These are phyloP conservation scores for Colletotrichum coccodes DNA, from an alignment of 2,329 filamentous ascomycete genomes.

Conservation along the genomic window DNA sequence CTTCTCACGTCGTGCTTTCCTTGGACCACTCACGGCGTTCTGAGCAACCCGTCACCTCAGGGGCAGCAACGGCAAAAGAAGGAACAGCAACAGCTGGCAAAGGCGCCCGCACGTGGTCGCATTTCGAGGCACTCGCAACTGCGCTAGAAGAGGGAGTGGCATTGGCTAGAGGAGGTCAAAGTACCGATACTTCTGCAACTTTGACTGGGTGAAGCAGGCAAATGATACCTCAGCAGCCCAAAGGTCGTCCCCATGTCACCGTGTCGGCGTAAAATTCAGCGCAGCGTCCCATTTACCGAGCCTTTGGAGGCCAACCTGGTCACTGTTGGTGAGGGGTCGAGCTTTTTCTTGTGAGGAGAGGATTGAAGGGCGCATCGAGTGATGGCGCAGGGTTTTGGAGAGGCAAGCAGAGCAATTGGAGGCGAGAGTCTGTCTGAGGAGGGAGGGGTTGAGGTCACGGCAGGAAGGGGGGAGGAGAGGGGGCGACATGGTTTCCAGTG, in stretches of 20 bases:
- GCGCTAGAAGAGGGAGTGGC: slow-evolving; percentile 1
- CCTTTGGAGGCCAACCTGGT: slow-evolving; percentile 19
- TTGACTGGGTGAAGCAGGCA: slow-evolving; percentile 17
- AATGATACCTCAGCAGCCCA: slow-evolving; percentile 26
- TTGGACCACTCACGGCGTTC: slow-evolving; percentile 8
- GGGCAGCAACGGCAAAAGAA: slow-evolving; percentile 6
- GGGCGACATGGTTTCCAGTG: slow-evolving; percentile 1
- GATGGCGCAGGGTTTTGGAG: background rate
- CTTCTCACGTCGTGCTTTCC: slow-evolving; percentile 7
- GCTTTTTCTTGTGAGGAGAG: background rate
- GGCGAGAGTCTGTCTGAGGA: background rate
- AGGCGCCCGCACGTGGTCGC: slow-evolving; percentile 11
- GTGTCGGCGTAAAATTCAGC: slow-evolving; percentile 15
- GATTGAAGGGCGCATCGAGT: background rate
- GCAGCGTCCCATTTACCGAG: slow-evolving; percentile 22
- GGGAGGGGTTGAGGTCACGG: background rate
- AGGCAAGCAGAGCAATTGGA: background rate
- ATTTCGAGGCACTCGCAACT: slow-evolving; percentile 18
- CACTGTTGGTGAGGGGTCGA: slow-evolving; percentile 1
- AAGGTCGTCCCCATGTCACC: slow-evolving; percentile 14
- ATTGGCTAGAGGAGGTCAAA: slow-evolving; percentile 5
- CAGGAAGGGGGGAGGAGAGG: background rate
- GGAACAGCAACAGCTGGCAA: slow-evolving; percentile 1
- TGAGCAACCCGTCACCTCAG: slow-evolving; percentile 8
- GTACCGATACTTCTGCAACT: slow-evolving; percentile 29